Evolutionary conservation across 306 rosid genomes (phyloP).

Genomic region (Cucurbita moschata): DNA sequence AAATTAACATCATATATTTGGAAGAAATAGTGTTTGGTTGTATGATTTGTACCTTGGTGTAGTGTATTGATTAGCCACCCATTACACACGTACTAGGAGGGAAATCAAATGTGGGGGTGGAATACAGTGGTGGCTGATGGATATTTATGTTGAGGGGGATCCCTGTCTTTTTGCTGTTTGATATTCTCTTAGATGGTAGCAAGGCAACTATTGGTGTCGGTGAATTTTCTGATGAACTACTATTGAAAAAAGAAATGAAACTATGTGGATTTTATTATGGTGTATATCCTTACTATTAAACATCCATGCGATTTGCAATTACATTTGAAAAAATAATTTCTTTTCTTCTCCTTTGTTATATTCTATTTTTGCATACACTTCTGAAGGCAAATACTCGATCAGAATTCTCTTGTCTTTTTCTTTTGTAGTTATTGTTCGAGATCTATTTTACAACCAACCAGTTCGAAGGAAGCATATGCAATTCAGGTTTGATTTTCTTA

Average conservation of each 20-base stretch:
- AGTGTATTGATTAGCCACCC: background rate
- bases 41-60: background rate
- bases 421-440: conserved; percentile 64
- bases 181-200: background rate
- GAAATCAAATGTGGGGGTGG: background rate
- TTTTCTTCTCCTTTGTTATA: background rate
- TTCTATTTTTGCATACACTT: background rate
- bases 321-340: background rate
- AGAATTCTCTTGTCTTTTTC: background rate
- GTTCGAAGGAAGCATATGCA: conserved; percentile 75
- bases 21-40: background rate
- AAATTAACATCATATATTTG: background rate
- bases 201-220: background rate
- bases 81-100: background rate
- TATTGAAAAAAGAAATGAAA: background rate
- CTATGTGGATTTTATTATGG: background rate
- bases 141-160: background rate
- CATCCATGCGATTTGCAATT: conserved; percentile 6
- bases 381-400: background rate
- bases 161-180: background rate
- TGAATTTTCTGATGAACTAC: background rate
- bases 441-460: conserved; percentile 92
- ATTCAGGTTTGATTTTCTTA: conserved; percentile 49
- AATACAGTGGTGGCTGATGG: background rate
- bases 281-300: background rate